phyloP scores from a whole-genome alignment of 2,329 filamentous ascomycete species.

The Phyllosticta paracitricarpa region DNA sequence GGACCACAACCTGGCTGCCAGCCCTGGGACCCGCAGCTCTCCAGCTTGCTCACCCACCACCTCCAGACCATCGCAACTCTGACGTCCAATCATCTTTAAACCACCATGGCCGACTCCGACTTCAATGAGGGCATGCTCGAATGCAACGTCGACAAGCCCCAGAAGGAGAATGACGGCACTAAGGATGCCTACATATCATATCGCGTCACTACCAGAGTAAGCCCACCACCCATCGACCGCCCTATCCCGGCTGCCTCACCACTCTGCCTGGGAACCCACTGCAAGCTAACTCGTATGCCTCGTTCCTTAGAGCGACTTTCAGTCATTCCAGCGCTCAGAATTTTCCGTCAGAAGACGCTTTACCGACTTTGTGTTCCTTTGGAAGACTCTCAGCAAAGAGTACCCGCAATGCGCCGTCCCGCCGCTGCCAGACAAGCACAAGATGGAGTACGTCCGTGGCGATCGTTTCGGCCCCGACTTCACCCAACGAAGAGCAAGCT shows the following conservation, averaged over 20 bases:
- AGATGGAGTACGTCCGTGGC: conserved; percentile 96
- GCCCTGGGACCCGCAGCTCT: conserved; percentile 9
- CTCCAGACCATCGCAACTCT: background rate
- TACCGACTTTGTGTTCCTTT: conserved; percentile 95
- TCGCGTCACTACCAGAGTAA: conserved; percentile 78
- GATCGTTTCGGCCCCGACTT: conserved; percentile 94
- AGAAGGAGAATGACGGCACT: conserved; percentile 93
- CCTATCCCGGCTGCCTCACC: background rate
- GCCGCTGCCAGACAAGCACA: conserved; percentile 94
- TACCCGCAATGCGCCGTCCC: conserved; percentile 89
- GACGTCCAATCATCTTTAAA: background rate
- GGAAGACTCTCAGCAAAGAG: conserved; percentile 77
- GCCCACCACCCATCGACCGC: background rate
- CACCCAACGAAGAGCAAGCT: conserved; percentile 77
- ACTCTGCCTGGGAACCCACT: background rate
- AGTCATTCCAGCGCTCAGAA: conserved; percentile 75
- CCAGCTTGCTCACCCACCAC: conserved; percentile 6
- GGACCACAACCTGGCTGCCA: conserved; percentile 8
- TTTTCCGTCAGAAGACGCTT: conserved; percentile 81
- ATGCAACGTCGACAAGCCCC: conserved; percentile 70
- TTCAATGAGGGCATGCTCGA: conserved; percentile 59
- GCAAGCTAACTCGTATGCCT: background rate
- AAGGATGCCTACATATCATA: conserved; percentile 97
- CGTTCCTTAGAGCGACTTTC: conserved; percentile 68
- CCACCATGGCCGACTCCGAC: conserved; percentile 12